phyloP scores from a whole-genome alignment of 768 basidiomycete genomes.

The Tylopilus sp. region DNA sequence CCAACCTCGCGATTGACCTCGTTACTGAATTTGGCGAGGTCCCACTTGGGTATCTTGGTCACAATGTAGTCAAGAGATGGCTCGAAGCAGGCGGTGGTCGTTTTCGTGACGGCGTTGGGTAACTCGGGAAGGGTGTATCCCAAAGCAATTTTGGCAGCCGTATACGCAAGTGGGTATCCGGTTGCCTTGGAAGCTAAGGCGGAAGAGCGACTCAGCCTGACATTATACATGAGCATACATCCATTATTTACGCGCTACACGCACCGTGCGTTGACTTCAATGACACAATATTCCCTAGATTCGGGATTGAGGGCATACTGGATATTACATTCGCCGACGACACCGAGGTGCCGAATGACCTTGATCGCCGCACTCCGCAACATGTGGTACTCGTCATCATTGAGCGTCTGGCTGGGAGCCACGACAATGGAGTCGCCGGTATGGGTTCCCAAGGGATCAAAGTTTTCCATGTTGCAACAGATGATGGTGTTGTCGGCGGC shows the following conservation, averaged over 20 bases:
- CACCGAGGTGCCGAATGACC: slow-evolving; percentile 86
- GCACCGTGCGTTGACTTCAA: slow-evolving; percentile 93
- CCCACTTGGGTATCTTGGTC: slow-evolving; percentile 99
- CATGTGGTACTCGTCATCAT: slow-evolving; percentile 99
- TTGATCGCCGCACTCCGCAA: slow-evolving; percentile 96
- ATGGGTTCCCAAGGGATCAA: slow-evolving; percentile 97
- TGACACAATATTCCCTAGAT: slow-evolving; percentile 93
- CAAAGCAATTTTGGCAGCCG: slow-evolving; percentile 97
- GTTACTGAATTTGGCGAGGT: slow-evolving; percentile 93
- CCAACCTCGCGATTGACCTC: slow-evolving; percentile 95
- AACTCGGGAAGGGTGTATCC: slow-evolving; percentile 97
- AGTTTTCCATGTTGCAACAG: slow-evolving; percentile 99
- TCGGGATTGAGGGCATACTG: slow-evolving; percentile 97
- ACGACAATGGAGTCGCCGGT: slow-evolving; percentile 99
- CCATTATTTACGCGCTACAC: background rate
- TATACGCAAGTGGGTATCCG: slow-evolving; percentile 98
- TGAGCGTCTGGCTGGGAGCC: slow-evolving; percentile 95
- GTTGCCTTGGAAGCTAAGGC: slow-evolving; percentile 98
- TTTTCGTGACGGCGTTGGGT: slow-evolving; percentile 98
- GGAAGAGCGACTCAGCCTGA: slow-evolving; percentile 77
- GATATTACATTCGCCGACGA: slow-evolving; percentile 94
- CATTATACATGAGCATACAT: slow-evolving; percentile 1
- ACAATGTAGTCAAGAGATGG: slow-evolving; percentile 99
- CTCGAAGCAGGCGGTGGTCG: slow-evolving; percentile 98
- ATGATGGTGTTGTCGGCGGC: slow-evolving; percentile 99